A percentile compares a stretch with the other conserved stretches of the same genome.
Evolutionary conservation across 805 yeast genomes (phyloP).

Genomic region (Clavispora asparagi): DNA sequence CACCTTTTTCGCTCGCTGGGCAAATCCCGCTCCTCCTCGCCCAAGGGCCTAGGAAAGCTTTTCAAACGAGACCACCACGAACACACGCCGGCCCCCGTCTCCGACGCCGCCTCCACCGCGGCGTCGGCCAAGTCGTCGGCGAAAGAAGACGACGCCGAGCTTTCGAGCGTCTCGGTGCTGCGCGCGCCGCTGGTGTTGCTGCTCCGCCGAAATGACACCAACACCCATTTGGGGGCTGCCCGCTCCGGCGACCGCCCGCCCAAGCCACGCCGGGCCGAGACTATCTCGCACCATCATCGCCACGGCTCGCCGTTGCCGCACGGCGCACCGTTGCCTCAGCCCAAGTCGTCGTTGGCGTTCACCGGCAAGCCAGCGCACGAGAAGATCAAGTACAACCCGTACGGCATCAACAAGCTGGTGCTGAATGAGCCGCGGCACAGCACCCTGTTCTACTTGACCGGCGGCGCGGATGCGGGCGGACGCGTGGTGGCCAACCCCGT

Average conservation of each 20-base stretch:
- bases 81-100: background rate
- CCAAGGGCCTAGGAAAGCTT: constrained; percentile 15
- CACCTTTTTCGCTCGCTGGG: background rate
- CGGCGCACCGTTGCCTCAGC: background rate
- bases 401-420: constrained; percentile 43
- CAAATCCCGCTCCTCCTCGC: background rate
- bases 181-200: constrained; percentile 5
- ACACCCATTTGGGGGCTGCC: constrained; percentile 2
- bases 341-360: constrained; percentile 10
- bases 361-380: constrained; percentile 16
- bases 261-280: constrained; percentile 22
- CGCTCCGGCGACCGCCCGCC: background rate
- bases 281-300: constrained; percentile 32
- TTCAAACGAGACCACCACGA: constrained; percentile 17
- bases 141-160: background rate
- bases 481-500: constrained; percentile 57
- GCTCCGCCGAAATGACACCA: constrained; percentile 11
- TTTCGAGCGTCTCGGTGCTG: background rate
- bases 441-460: constrained; percentile 22
- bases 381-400: constrained; percentile 61
- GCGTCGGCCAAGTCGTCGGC: constrained; percentile 1
- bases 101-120: constrained; percentile 15
- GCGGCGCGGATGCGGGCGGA: constrained; percentile 36
- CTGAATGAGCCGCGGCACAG: constrained; percentile 19
- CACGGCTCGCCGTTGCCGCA: constrained; percentile 20